Percentiles rank a stretch among this genome's conserved stretches.
These are phyloP conservation scores for Cordyceps pruinosa DNA, from an alignment of 2,329 filamentous ascomycete genomes.

Conservation along the genomic window DNA sequence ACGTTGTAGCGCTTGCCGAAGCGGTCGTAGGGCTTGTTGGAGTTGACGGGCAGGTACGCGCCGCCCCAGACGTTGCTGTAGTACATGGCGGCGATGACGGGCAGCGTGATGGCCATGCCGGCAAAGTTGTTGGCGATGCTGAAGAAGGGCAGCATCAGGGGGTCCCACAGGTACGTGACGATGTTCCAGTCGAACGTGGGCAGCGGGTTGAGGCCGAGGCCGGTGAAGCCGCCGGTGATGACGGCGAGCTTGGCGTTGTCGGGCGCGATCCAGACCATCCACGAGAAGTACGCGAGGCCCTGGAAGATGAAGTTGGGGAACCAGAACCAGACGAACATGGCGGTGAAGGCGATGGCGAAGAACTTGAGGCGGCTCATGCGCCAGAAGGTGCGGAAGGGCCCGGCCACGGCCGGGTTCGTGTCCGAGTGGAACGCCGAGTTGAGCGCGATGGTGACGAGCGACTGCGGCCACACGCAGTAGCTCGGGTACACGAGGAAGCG, in stretches of 20 bases:
- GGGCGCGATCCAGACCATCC: conserved; percentile 49
- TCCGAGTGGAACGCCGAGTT: conserved; percentile 38
- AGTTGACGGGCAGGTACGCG: conserved; percentile 40
- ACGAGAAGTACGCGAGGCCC: conserved; percentile 43
- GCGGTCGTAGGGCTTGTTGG: conserved; percentile 35
- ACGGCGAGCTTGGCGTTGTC: conserved; percentile 32
- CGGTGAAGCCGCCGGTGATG: conserved; percentile 34
- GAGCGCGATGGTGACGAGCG: conserved; percentile 40
- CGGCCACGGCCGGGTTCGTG: conserved; percentile 12
- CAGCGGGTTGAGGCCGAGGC: conserved; percentile 32
- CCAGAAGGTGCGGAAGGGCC: conserved; percentile 28
- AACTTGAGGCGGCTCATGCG: conserved; percentile 38
- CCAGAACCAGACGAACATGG: conserved; percentile 48
- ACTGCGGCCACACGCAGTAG: conserved; percentile 45
- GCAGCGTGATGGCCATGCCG: conserved; percentile 27
- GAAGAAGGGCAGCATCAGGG: conserved; percentile 31
- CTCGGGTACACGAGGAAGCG: conserved; percentile 46
- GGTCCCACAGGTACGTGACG: conserved; percentile 30
- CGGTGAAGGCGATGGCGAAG: conserved; percentile 35
- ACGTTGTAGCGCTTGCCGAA: conserved; percentile 32
- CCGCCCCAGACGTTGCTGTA: conserved; percentile 37
- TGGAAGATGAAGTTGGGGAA: conserved; percentile 44
- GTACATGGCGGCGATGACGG: conserved; percentile 34
- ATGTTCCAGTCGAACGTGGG: conserved; percentile 36
- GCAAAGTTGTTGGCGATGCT: conserved; percentile 31